phyloP scores from a whole-genome alignment of 306 rosid species.

The Betula pendula region DNA sequence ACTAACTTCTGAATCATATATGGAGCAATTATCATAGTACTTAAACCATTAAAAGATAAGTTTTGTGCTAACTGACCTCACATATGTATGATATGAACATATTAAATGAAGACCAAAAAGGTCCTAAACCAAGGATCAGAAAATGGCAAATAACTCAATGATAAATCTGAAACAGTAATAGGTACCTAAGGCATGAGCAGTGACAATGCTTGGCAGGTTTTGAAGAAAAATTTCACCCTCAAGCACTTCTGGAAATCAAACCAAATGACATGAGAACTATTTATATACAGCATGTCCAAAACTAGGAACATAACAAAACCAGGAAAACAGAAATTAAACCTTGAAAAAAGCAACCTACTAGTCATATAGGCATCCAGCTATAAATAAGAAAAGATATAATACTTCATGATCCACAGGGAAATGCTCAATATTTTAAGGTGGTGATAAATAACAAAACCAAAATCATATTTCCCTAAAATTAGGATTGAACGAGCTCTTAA shows the following conservation, averaged over 20 bases:
- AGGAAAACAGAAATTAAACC: background rate
- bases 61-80: background rate
- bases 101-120: background rate
- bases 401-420: too few relatives aligned
- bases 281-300: constrained; percentile 11
- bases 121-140: background rate
- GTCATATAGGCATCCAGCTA: background rate
- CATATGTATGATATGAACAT: background rate
- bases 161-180: constrained; percentile 8
- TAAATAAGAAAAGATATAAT: background rate
- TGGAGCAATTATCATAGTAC: background rate
- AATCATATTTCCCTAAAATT: background rate
- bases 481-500: background rate
- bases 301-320: constrained; percentile 1
- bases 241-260: constrained; percentile 64
- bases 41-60: background rate
- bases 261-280: constrained; percentile 23
- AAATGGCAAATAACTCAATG: constrained; percentile 9
- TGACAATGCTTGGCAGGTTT: constrained; percentile 84
- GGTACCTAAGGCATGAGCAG: constrained; percentile 92
- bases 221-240: constrained; percentile 98
- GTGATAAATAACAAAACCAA: background rate
- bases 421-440: background rate
- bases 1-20: background rate
- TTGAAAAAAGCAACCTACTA: background rate